These are phyloP conservation scores for Lagerstroemia speciosa DNA, from an alignment of 345 rosid species.

Conservation along the genomic window DNA sequence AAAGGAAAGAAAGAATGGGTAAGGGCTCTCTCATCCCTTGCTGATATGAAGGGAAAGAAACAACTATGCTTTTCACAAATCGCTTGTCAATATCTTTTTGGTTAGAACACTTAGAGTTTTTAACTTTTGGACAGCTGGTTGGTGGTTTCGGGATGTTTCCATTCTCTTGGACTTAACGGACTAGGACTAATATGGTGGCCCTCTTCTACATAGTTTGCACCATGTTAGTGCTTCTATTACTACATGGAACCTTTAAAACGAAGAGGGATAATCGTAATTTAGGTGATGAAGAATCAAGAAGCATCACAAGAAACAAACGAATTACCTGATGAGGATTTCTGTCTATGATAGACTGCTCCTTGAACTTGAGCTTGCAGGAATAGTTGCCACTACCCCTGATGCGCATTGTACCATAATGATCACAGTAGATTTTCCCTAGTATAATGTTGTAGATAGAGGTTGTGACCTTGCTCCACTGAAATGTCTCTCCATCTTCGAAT, in stretches of 20 bases:
- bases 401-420: constrained; percentile 96
- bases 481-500: constrained; percentile 85
- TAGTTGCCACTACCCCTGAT: constrained; percentile 77
- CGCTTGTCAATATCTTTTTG: neutral
- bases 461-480: constrained; percentile 98
- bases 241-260: neutral
- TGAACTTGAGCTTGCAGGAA: constrained; percentile 92
- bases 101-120: neutral
- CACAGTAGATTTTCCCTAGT: constrained; percentile 89
- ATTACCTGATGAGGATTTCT: constrained; percentile 95
- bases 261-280: neutral
- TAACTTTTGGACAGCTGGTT: neutral
- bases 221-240: neutral
- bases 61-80: no score
- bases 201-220: neutral
- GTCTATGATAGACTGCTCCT: constrained; percentile 97
- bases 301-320: neutral
- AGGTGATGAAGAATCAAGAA: neutral
- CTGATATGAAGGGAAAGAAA: no score
- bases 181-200: neutral
- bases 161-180: neutral
- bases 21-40: no score
- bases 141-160: neutral
- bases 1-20: no score
- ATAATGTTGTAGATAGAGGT: constrained; percentile 97